Percentiles rank a stretch among this genome's conserved stretches.
These are phyloP conservation scores for Zymoseptoria crescenta DNA, from an alignment of 2,329 filamentous ascomycete genomes.

Conservation along the genomic window DNA sequence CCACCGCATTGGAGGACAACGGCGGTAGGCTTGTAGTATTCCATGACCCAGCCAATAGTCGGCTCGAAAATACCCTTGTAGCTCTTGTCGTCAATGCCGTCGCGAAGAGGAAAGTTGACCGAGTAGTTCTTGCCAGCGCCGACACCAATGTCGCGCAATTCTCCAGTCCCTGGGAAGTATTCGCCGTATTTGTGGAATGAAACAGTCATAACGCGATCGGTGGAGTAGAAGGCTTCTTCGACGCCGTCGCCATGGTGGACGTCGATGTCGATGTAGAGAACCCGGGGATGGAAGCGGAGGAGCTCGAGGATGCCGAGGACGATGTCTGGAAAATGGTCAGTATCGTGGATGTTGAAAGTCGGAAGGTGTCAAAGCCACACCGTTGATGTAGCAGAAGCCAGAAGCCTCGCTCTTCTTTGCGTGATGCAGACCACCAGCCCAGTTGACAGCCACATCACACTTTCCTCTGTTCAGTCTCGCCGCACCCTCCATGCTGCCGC, in stretches of 20 bases:
- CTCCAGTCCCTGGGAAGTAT: conserved; percentile 58
- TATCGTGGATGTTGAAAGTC: not conserved
- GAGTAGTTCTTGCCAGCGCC: conserved; percentile 60
- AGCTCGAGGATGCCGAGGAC: conserved; percentile 59
- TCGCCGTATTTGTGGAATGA: conserved; percentile 64
- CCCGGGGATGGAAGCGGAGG: conserved; percentile 55
- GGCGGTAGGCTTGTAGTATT: conserved; percentile 59
- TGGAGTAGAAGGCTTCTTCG: conserved; percentile 65
- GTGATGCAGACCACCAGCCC: conserved; percentile 43
- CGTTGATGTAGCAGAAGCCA: conserved; percentile 44
- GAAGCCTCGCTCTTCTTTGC: conserved; percentile 42
- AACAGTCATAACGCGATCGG: conserved; percentile 63
- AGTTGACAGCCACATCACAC: conserved; percentile 56
- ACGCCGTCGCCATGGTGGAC: conserved; percentile 62
- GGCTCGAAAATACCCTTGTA: conserved; percentile 64
- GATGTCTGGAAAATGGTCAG: conserved; percentile 43
- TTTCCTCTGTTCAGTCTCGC: conserved; percentile 60
- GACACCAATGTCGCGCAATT: conserved; percentile 60
- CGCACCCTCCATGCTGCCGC: conserved; percentile 63
- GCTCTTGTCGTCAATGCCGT: conserved; percentile 59
- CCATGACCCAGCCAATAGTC: conserved; percentile 60
- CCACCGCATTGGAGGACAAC: conserved; percentile 63
- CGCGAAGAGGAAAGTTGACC: conserved; percentile 61
- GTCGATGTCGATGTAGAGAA: conserved; percentile 61
- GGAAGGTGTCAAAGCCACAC: conserved; percentile 19